Evolutionary conservation across 805 yeast species (phyloP).

Genomic region (Danielia oregonensis): DNA sequence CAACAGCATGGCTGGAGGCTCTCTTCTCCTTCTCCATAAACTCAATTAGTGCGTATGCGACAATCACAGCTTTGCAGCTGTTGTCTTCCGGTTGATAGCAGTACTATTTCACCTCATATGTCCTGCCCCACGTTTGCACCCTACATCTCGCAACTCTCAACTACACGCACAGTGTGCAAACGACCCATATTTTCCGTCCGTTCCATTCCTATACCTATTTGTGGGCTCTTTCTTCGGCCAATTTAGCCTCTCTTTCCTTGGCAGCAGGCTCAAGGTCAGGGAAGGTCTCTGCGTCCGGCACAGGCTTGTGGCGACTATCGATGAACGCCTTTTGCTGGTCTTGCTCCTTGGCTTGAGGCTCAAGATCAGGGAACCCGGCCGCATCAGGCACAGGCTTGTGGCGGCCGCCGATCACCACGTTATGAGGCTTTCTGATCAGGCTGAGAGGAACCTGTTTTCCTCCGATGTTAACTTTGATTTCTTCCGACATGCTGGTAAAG

Average conservation of each 20-base stretch:
- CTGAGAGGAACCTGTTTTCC: constrained; percentile 36
- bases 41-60: no score
- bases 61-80: no score
- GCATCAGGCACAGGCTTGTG: constrained; percentile 20
- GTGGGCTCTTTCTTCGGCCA: constrained; percentile 5
- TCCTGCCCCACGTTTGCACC: no score
- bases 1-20: no score
- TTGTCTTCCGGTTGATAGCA: no score
- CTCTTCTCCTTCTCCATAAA: no score
- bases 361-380: constrained; percentile 24
- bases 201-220: neutral
- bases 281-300: constrained; percentile 22
- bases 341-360: constrained; percentile 31
- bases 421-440: constrained; percentile 37
- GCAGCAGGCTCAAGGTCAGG: constrained; percentile 30
- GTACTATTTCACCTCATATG: no score
- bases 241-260: constrained; percentile 23
- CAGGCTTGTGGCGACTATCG: constrained; percentile 15
- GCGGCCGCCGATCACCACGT: constrained; percentile 15
- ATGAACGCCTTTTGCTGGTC: constrained; percentile 24
- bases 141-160: no score
- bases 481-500: constrained; percentile 5
- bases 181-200: no score
- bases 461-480: constrained; percentile 27
- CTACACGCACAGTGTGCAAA: no score